Evolutionary conservation across 306 rosid genomes (phyloP), one percentile per base, ranked within the genome.

Genomic region (Heteromeles arbutifolia): DNA sequence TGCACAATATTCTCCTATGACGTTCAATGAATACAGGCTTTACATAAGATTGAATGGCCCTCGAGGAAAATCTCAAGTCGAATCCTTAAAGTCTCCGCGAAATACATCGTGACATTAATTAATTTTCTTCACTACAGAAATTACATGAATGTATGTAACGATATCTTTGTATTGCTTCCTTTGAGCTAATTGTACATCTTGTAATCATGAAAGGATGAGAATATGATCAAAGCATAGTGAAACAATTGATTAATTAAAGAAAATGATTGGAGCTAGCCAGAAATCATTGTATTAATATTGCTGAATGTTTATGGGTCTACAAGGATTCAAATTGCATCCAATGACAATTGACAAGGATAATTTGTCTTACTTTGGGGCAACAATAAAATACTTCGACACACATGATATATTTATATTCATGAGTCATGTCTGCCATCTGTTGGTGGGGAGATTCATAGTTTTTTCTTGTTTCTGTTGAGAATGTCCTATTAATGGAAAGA

Each of bases 21-120:
- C 98, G 3, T 94, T 88, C n/a, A 91, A 94, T 53, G 85, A 94
- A 69, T 93, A 93, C 50, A 78, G 97, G n/a, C 92, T 91, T 39
- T 90, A 72, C 85, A 91, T 93, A 63, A 86, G 98, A 85, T 62
- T 65, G 85, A 93, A 72, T 29, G 98, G 98, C 25, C 96, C 98
- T 2, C 65, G 74, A 3, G 98, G 98, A 15, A 93, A 93, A 91
- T 86, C 91, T 26, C 98, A 91, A 68, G 96, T 93, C 10, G 97
- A 93, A 2, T 85, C 96, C 8, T 75, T 89, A 32, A 88, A 82
- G 63, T 89, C 92, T 29, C 89, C 81, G 0, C 17, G 84, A 63
- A 75, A 82, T 75, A 71, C 2, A 21, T 52, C 0, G 3, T 21
- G 2, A 53, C 18, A 41, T 25, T 1, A 29, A 17, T 26, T 11